Evolutionary conservation across 306 rosid species (phyloP).

Genomic region (Pachyrhizus erosus): DNA sequence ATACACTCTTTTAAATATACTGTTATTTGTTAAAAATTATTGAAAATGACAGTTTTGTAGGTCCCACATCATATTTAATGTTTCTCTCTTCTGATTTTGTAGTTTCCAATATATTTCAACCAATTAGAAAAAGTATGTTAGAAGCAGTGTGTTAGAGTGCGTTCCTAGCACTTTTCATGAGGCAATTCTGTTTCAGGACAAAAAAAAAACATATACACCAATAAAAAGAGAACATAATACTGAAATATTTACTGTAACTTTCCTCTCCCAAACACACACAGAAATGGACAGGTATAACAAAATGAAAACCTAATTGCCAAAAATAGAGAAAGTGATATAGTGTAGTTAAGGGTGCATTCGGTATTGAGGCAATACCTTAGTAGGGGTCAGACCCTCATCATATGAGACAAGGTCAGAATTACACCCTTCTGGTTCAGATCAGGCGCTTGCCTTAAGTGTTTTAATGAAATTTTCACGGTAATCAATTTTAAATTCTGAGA

Average conservation of each 20-base stretch:
- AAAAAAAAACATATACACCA: background rate
- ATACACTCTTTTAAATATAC: too few relatives aligned
- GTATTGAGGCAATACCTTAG: background rate
- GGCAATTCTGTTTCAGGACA: background rate
- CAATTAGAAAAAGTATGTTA: too few relatives aligned
- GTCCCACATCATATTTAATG: too few relatives aligned
- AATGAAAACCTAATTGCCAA: background rate
- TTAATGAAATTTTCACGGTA: background rate
- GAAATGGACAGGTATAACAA: background rate
- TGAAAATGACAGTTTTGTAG: too few relatives aligned
- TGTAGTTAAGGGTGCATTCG: background rate
- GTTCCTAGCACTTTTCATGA: too few relatives aligned
- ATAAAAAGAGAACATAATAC: constrained; percentile 2
- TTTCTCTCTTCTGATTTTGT: too few relatives aligned
- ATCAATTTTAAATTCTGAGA: background rate
- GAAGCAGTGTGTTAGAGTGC: too few relatives aligned
- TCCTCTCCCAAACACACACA: background rate
- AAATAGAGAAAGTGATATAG: background rate
- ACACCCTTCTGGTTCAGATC: background rate
- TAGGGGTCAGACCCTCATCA: background rate
- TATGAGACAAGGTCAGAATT: background rate
- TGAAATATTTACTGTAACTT: background rate
- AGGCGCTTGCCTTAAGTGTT: background rate
- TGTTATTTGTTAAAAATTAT: too few relatives aligned
- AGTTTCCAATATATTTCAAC: too few relatives aligned